Evolutionary conservation across 192 early-diverging fungal species (phyloP), one percentile per base, ranked within the genome.

Genomic region (Borealophlyctis nickersoniae): DNA sequence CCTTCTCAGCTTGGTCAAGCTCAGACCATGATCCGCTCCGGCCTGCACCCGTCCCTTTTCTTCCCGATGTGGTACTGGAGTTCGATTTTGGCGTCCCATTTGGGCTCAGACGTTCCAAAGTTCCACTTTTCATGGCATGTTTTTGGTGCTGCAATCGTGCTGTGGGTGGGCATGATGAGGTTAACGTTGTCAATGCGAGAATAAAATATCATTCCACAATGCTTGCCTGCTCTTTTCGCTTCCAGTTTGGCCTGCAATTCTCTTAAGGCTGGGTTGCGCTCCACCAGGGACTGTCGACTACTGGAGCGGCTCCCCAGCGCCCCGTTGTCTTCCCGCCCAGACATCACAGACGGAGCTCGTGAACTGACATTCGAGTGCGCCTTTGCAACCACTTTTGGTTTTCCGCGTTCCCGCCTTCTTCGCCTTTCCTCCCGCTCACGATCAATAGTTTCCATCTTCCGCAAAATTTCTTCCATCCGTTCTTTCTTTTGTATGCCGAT

Each of bases 401-500:
- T n/a, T n/a, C n/a, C n/a, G 9, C 39, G 7, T 19, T 62, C 26
- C 52, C 75, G 56, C 22, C 36, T 19, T 22, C 59, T 32, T 27
- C 61, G 48, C 30, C 75, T 48, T 52, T 74, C 73, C 33, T 71
- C 49, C 27, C 77, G 54, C 62, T 77, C 73, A 5, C 28, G 24
- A 11, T 77, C 70, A 49, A 82, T 77, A 24, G 70, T 70, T 60
- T 67, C 58, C 57, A 83, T 49, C 65, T 73, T 80, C 29, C 61
- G n/a, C 11, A 31, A 31, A n/a, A 83, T 64, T 56, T 75, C 58
- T 23, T 28, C 29, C 9, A 60, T 52, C 19, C 63, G 58, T 1
- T 51, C 39, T 28, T 54, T 24, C 49, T 77, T 75, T 24, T 63
- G 36, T 22, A 55, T 22, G 2, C 60, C 66, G 31, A 83, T 81